Base-by-base conservation (phyloP, 2,329 filamentous ascomycete species). In the Xylariaceae sp. region DNA sequence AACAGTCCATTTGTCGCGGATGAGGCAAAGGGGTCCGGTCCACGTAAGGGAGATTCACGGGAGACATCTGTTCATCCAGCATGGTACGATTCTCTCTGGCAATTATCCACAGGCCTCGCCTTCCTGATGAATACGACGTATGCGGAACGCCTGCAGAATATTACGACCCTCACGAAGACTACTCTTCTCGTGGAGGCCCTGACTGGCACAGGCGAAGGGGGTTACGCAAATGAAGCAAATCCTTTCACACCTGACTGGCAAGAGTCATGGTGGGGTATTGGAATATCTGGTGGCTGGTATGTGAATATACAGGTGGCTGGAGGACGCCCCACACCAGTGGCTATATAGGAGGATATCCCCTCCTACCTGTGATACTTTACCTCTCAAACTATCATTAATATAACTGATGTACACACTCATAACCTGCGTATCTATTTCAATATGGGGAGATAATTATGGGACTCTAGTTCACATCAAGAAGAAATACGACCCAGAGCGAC, bases 211-310 rank as follows among this genome's bases (percentile, higher is more conserved):
- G 68, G 69, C 5, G 70, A 70, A 26, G 75, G 76, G 2, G 67
- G 71, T 12, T 78, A 77, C 60, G 62, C 70, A 44, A 77, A 75
- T 58, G 75, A 78, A 64, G 73, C 67, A 4, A 71, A 76, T 54
- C 58, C 67, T 2, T 67, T 71, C 19, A 72, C 72, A 19, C 63
- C 67, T 14, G 60, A 73, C 44, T 75, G 70, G 67, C 67, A 70
- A 52, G 54, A 67, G 43, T 64, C 70, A 2, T 73, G 74, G 62
- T 75, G 67, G 62, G n/a, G n/a, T n/a, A n/a, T n/a, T n/a, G n/a
- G n/a, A n/a, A n/a, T n/a, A n/a, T n/a, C n/a, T n/a, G n/a, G n/a
- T n/a, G n/a, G n/a, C n/a, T n/a, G n/a, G n/a, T n/a, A n/a, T n/a
- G n/a, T n/a, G n/a, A n/a, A n/a, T n/a, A n/a, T n/a, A n/a, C n/a